These are phyloP conservation scores for Lagenidium giganteum DNA, from an alignment of 352 stramenopile species.

Conservation along the genomic window DNA sequence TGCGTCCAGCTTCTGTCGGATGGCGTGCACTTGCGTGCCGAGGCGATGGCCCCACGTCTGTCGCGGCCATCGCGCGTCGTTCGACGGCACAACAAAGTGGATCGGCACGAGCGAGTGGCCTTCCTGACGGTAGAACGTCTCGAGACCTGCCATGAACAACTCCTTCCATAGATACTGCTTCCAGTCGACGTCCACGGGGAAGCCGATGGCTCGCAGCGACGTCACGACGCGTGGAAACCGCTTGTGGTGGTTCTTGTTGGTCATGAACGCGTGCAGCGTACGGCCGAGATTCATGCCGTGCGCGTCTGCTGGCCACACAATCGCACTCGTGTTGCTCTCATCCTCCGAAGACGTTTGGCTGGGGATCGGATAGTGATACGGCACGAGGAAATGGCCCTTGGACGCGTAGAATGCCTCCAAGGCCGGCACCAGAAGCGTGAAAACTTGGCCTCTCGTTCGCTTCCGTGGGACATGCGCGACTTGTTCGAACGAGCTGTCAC, in stretches of 20 bases:
- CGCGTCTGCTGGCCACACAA: slow-evolving; percentile 5
- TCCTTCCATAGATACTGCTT: slow-evolving; percentile 10
- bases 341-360: background rate
- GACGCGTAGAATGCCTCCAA: slow-evolving; percentile 7
- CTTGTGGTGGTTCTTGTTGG: slow-evolving; percentile 11
- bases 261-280: slow-evolving; percentile 19
- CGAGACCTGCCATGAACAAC: slow-evolving; percentile 11
- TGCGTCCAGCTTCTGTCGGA: slow-evolving; percentile 4
- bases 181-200: slow-evolving; percentile 18
- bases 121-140: slow-evolving; percentile 24
- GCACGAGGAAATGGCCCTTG: slow-evolving; percentile 18
- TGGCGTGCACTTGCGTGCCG: slow-evolving; percentile 21
- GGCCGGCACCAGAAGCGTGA: slow-evolving; percentile 7
- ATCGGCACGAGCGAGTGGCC: slow-evolving; percentile 27
- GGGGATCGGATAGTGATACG: slow-evolving; percentile 17
- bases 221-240: slow-evolving; percentile 9
- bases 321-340: background rate
- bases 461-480: too few relatives aligned
- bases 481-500: too few relatives aligned
- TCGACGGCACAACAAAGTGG: slow-evolving; percentile 30
- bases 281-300: slow-evolving; percentile 17
- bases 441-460: slow-evolving; percentile 2
- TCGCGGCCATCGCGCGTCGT: slow-evolving; percentile 20
- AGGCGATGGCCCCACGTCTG: slow-evolving; percentile 31
- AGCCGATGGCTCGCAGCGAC: slow-evolving; percentile 9